A percentile compares a stretch with the other conserved stretches of the same genome.
phyloP scores from a whole-genome alignment of 2,329 filamentous ascomycete genomes.

The Phyllosticta citribraziliensis region DNA sequence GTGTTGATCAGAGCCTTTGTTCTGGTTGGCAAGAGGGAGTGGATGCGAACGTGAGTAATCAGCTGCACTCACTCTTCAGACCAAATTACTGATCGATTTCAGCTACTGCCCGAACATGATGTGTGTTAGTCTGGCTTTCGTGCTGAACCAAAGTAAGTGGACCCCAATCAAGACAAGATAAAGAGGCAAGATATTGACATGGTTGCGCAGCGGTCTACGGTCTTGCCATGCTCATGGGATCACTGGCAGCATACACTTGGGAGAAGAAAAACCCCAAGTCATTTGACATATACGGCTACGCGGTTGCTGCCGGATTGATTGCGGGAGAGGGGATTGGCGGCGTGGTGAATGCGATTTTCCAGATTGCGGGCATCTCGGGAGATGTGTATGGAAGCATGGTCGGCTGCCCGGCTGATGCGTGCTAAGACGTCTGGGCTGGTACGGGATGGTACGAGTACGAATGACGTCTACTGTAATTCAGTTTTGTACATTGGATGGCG shows the following conservation, averaged over 20 bases:
- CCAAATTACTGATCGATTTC: neutral
- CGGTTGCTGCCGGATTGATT: slow-evolving; percentile 51
- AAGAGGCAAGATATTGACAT: neutral
- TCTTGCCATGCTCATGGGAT: slow-evolving; percentile 50
- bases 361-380: slow-evolving; percentile 35
- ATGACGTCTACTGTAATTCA: neutral
- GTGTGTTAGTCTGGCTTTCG: slow-evolving; percentile 49
- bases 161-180: no score
- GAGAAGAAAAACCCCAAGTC: slow-evolving; percentile 40
- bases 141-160: slow-evolving; percentile 38
- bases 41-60: slow-evolving; percentile 33
- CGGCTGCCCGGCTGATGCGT: slow-evolving; percentile 28
- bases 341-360: slow-evolving; percentile 48
- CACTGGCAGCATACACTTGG: slow-evolving; percentile 45
- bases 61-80: no score
- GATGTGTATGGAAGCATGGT: slow-evolving; percentile 32
- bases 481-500: no score
- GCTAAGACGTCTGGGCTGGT: neutral
- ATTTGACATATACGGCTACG: slow-evolving; percentile 52
- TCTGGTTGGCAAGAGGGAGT: slow-evolving; percentile 43
- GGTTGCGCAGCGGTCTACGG: slow-evolving; percentile 36
- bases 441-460: neutral
- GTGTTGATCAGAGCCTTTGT: slow-evolving; percentile 47
- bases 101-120: slow-evolving; percentile 53
- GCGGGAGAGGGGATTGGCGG: slow-evolving; percentile 55